Percentiles rank a stretch among this genome's conserved stretches.
phyloP scores from a whole-genome alignment of 345 rosid genomes.

The Dipteronia sinensis region DNA sequence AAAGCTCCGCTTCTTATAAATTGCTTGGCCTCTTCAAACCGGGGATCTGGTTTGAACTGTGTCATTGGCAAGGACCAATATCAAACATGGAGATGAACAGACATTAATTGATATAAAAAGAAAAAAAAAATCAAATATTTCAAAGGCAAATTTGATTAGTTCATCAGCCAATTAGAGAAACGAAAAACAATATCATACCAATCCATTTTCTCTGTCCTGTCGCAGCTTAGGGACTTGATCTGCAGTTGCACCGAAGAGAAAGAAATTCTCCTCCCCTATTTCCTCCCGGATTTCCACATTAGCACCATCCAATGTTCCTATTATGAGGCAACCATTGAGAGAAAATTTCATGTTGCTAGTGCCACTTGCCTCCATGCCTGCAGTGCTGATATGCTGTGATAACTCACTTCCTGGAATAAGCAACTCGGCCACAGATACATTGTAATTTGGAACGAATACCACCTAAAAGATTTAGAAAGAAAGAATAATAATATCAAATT shows the following conservation, averaged over 20 bases:
- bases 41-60: constrained; percentile 94
- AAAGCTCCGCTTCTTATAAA: constrained; percentile 86
- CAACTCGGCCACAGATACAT: constrained; percentile 90
- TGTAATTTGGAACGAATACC: constrained; percentile 96
- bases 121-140: background rate
- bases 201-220: constrained; percentile 82
- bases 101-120: background rate
- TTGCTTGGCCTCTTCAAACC: constrained; percentile 93
- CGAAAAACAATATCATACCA: constrained; percentile 44
- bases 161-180: background rate
- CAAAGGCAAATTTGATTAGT: background rate
- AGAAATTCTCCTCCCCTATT: constrained; percentile 86
- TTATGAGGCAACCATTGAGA: constrained; percentile 92
- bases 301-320: constrained; percentile 97
- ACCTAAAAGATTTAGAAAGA: constrained; percentile 51
- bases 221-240: constrained; percentile 85
- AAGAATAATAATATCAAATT: background rate
- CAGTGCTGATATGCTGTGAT: constrained; percentile 97
- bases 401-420: constrained; percentile 98
- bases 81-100: constrained; percentile 14
- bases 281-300: constrained; percentile 98
- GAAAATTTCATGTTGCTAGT: constrained; percentile 99
- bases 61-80: background rate
- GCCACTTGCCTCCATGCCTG: constrained; percentile 99
- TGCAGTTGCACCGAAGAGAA: constrained; percentile 91